phyloP scores from a whole-genome alignment of 2,329 filamentous ascomycete genomes.

The Alternaria tenuissima region DNA sequence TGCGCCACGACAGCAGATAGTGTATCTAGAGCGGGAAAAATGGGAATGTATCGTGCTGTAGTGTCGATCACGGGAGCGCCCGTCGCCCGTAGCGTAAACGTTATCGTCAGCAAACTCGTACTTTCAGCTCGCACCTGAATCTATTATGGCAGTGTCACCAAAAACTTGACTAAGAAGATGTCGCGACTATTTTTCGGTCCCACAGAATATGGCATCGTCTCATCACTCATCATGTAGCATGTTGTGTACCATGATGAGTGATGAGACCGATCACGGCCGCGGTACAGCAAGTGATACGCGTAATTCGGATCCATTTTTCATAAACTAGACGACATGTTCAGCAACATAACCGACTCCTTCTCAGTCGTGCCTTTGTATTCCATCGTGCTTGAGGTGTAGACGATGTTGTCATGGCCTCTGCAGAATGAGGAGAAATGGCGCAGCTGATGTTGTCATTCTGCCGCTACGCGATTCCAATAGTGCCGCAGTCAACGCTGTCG shows the following conservation, averaged over 20 bases:
- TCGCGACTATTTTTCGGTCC: background rate
- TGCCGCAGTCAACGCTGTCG: background rate
- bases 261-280: background rate
- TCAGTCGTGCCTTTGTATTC: background rate
- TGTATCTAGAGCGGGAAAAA: background rate
- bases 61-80: slow-evolving; percentile 30
- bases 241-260: background rate
- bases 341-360: background rate
- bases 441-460: slow-evolving; percentile 3
- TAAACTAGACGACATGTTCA: background rate
- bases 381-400: background rate
- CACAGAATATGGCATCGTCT: background rate
- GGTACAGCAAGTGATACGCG: slow-evolving; percentile 10
- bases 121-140: slow-evolving; percentile 2
- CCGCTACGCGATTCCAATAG: slow-evolving; percentile 4
- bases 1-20: background rate
- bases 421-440: background rate
- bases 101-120: slow-evolving; percentile 1
- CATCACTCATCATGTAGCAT: background rate
- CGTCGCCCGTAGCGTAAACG: slow-evolving; percentile 20
- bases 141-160: slow-evolving; percentile 1
- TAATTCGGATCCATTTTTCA: slow-evolving; percentile 7
- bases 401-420: background rate
- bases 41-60: slow-evolving; percentile 5
- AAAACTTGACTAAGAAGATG: background rate